These are phyloP conservation scores for Quercus gilva DNA, from an alignment of 306 rosid species.

Conservation along the genomic window DNA sequence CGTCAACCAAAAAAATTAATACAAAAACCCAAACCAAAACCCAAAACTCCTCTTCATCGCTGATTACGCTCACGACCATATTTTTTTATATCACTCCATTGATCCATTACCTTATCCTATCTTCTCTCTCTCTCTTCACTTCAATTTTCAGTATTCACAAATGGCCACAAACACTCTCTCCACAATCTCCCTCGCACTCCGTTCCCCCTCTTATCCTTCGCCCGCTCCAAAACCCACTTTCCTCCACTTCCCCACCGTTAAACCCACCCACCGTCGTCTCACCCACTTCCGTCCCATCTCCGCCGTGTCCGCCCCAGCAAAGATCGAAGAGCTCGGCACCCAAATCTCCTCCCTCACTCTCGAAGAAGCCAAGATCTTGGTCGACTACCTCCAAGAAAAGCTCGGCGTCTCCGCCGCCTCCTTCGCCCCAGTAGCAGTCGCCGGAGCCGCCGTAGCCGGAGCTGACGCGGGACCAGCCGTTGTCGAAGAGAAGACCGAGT, in stretches of 20 bases:
- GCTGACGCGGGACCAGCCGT: slow-evolving; percentile 27
- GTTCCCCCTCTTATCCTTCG: slow-evolving; percentile 38
- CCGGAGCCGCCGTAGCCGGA: slow-evolving; percentile 36
- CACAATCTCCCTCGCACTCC: slow-evolving; percentile 44
- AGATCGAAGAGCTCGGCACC: slow-evolving; percentile 61
- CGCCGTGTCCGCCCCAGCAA: slow-evolving; percentile 60
- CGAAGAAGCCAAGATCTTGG: slow-evolving; percentile 74
- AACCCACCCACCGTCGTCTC: slow-evolving; percentile 42
- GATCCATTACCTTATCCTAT: slow-evolving; percentile 35
- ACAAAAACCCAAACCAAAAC: neutral
- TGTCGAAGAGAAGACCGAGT: slow-evolving; percentile 89
- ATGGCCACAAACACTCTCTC: slow-evolving; percentile 60
- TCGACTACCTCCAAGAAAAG: slow-evolving; percentile 86
- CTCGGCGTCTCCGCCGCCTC: slow-evolving; percentile 92
- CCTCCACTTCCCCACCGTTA: slow-evolving; percentile 39
- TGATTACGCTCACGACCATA: neutral
- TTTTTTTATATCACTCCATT: neutral
- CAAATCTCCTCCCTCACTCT: slow-evolving; percentile 75
- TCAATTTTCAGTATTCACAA: neutral
- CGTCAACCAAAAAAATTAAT: neutral
- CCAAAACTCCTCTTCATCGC: neutral
- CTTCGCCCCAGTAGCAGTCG: slow-evolving; percentile 71
- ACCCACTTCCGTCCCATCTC: slow-evolving; percentile 55
- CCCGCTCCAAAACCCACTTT: slow-evolving; percentile 31
- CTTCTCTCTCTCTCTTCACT: neutral